A percentile compares a stretch with the other conserved stretches of the same genome.
Conservation (phyloP, 768 basidiomycete species). For the Mycena leptocephala region DNA sequence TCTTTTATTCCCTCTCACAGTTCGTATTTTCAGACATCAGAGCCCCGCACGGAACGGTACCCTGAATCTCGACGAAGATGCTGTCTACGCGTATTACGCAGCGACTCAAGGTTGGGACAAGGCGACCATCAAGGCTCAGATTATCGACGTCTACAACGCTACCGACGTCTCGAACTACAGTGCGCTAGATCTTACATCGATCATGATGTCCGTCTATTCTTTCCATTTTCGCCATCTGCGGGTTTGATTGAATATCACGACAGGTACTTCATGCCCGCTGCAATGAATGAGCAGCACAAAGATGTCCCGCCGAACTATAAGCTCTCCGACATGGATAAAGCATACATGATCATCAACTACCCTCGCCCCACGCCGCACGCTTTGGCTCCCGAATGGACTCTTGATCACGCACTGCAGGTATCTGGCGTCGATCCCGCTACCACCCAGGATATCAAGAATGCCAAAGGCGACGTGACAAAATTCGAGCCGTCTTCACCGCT, state of each 20-base stretch:
- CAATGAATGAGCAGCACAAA: constrained; percentile 24
- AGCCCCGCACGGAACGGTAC: constrained; percentile 38
- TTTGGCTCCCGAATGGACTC: constrained; percentile 11
- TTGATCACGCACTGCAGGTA: constrained; percentile 21
- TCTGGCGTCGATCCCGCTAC: constrained; percentile 18
- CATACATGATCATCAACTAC: constrained; percentile 37
- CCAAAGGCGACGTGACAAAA: constrained; percentile 2
- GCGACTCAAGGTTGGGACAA: constrained; percentile 26
- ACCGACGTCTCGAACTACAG: constrained; percentile 37
- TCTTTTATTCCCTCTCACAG: no score
- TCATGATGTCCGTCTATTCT: constrained; percentile 38
- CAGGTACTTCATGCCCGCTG: constrained; percentile 36
- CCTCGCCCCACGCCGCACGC: background rate
- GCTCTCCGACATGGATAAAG: constrained; percentile 31
- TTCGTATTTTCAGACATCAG: no score
- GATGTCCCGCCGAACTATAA: constrained; percentile 18
- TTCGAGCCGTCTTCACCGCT: constrained; percentile 22
- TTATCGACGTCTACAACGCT: constrained; percentile 33
- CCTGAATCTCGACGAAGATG: constrained; percentile 33
- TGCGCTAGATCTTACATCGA: constrained; percentile 28
- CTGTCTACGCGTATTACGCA: constrained; percentile 27
- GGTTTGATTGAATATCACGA: background rate
- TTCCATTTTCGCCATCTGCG: background rate
- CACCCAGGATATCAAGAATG: background rate
- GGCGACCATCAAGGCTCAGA: constrained; percentile 17